Percentiles rank a stretch among this genome's conserved stretches.
These are phyloP conservation scores for Cladophialophora exuberans DNA, from an alignment of 2,329 filamentous ascomycete genomes.

Conservation along the genomic window DNA sequence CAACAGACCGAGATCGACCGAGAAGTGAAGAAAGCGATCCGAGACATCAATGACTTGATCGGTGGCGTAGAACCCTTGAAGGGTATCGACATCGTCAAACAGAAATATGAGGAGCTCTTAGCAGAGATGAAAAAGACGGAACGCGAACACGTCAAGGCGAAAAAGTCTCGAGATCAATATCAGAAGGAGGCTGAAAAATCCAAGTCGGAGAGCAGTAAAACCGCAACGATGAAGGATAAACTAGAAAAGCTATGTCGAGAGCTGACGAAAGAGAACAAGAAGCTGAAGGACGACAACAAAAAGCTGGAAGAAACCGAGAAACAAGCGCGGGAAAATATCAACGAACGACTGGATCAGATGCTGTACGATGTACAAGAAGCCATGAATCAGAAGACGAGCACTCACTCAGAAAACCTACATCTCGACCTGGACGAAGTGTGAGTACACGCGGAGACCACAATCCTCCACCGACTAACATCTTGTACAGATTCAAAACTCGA, in stretches of 20 bases:
- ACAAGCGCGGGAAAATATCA: constrained; percentile 78
- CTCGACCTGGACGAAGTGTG: constrained; percentile 89
- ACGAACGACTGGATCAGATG: constrained; percentile 79
- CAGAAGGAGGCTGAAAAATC: constrained; percentile 96
- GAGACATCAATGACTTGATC: constrained; percentile 84
- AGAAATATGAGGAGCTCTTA: constrained; percentile 86
- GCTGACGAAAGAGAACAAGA: constrained; percentile 95
- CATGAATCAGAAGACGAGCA: constrained; percentile 82
- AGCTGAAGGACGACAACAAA: constrained; percentile 97
- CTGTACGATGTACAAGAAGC: constrained; percentile 85
- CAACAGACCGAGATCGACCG: constrained; percentile 96
- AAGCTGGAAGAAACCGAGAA: constrained; percentile 85
- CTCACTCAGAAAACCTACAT: constrained; percentile 78
- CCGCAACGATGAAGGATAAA: constrained; percentile 89
- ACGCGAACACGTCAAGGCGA: constrained; percentile 91
- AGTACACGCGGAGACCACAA: constrained; percentile 40
- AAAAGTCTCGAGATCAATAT: constrained; percentile 88
- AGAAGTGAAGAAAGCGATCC: constrained; percentile 90
- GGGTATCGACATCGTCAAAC: constrained; percentile 87
- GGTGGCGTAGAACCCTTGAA: constrained; percentile 87
- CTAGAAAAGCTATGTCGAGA: constrained; percentile 94
- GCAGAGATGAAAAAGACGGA: constrained; percentile 95
- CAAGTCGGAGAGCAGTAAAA: constrained; percentile 86
- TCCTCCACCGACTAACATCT: constrained; percentile 16
- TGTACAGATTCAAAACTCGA: constrained; percentile 66